Conservation (phyloP, 805 yeast species). For the Pichia manshurica region DNA sequence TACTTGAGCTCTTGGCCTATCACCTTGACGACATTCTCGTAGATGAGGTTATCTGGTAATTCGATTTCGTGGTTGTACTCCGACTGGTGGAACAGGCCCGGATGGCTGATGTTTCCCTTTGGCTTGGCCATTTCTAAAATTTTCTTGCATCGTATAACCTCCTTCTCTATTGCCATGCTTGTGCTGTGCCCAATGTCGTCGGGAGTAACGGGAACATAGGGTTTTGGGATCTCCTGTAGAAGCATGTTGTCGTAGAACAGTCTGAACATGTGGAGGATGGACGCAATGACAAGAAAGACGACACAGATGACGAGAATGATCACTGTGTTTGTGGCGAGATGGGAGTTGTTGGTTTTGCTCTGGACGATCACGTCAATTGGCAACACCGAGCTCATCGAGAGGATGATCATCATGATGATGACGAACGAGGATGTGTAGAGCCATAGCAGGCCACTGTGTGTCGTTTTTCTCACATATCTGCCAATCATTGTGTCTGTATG, state of each 20-base stretch:
- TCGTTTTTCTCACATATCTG: too few relatives aligned
- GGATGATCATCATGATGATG: slow-evolving; percentile 35
- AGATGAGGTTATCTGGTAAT: slow-evolving; percentile 31
- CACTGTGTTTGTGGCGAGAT: slow-evolving; percentile 70
- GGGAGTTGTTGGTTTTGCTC: slow-evolving; percentile 43
- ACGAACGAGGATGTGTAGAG: slow-evolving; percentile 40
- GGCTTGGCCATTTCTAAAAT: slow-evolving; percentile 39
- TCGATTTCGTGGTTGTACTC: slow-evolving; percentile 3
- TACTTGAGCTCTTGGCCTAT: slow-evolving; percentile 53
- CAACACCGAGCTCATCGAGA: slow-evolving; percentile 62
- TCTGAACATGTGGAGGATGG: slow-evolving; percentile 53
- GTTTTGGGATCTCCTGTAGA: slow-evolving; percentile 71
- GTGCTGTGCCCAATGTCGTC: slow-evolving; percentile 53
- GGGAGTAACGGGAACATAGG: slow-evolving; percentile 61
- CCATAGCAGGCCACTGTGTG: slow-evolving; percentile 27
- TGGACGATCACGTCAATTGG: slow-evolving; percentile 75
- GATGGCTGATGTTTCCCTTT: slow-evolving; percentile 39
- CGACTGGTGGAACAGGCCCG: slow-evolving; percentile 38
- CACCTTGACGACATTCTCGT: slow-evolving; percentile 55
- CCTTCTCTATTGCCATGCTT: slow-evolving; percentile 34
- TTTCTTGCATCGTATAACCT: slow-evolving; percentile 38
- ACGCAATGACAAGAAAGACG: slow-evolving; percentile 45
- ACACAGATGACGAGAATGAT: slow-evolving; percentile 72
- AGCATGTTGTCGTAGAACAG: slow-evolving; percentile 51
- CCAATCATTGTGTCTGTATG: too few relatives aligned